phyloP scores from a whole-genome alignment of 176 grass and related monocot species.

The Melocanna baccifera region DNA sequence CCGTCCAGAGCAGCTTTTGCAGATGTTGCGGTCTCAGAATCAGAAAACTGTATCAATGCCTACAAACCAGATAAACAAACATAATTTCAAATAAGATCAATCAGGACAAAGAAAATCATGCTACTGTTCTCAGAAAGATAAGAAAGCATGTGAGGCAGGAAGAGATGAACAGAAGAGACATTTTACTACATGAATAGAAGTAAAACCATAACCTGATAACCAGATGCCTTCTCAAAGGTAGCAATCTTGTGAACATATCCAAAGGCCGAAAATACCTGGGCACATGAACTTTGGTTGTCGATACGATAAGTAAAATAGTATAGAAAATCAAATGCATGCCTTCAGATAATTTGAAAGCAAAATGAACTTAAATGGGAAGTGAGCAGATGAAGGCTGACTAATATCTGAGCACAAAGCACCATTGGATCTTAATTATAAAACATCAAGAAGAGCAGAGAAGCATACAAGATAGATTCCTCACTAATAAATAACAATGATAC shows the following conservation, averaged over 20 bases:
- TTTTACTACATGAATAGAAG: conserved; percentile 8
- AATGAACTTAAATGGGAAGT: conserved; percentile 5
- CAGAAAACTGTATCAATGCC: conserved; percentile 92
- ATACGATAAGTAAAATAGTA: conserved; percentile 23
- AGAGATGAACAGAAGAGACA: not conserved
- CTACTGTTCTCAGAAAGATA: not conserved
- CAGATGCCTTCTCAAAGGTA: conserved; percentile 94
- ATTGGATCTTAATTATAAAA: conserved; percentile 9
- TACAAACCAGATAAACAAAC: conserved; percentile 36
- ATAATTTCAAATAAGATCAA: conserved; percentile 27
- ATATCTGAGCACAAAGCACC: conserved; percentile 12
- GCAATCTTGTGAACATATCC: conserved; percentile 99
- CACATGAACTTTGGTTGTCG: conserved; percentile 19
- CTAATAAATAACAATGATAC: not conserved
- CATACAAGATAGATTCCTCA: conserved; percentile 1
- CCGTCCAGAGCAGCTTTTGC: conserved; percentile 91
- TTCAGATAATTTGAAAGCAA: conserved; percentile 23
- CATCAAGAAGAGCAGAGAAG: conserved; percentile 5
- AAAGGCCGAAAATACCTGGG: conserved; percentile 94
- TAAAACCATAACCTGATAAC: conserved; percentile 71
- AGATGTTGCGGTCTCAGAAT: conserved; percentile 67
- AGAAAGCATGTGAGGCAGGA: not conserved
- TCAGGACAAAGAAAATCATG: not conserved
- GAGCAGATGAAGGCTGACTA: not conserved
- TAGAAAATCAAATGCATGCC: conserved; percentile 22